Conservation (phyloP, 176 grass and related monocot species). For the Leersia perrieri region DNA sequence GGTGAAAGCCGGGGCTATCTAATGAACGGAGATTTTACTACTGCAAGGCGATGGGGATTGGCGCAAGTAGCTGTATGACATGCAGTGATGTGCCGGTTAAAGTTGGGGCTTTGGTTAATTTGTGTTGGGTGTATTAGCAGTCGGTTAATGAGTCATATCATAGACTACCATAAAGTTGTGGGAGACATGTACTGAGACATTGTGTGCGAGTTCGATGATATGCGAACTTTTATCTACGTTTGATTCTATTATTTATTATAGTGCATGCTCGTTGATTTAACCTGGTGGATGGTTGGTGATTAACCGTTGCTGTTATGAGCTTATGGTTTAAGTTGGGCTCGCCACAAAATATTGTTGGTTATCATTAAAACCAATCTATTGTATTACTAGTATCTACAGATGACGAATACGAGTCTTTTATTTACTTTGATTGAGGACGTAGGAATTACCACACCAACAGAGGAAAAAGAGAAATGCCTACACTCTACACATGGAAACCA, state of each 20-base stretch:
- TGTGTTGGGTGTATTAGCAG: slow-evolving; percentile 19
- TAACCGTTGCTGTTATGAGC: background rate
- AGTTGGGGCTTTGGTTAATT: background rate
- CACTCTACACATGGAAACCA: too few species aligned
- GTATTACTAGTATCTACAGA: too few species aligned
- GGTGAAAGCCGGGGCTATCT: too few species aligned
- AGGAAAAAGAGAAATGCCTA: too few species aligned
- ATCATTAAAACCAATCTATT: too few species aligned
- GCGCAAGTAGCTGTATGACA: background rate
- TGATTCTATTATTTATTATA: background rate
- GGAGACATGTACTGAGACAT: background rate
- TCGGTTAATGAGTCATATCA: background rate
- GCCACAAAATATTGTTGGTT: too few species aligned
- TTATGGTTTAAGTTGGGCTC: background rate
- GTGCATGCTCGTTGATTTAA: background rate
- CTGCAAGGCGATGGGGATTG: too few species aligned
- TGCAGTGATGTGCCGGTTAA: background rate
- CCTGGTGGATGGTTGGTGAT: background rate
- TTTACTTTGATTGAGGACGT: too few species aligned
- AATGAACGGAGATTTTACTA: background rate
- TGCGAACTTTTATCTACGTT: slow-evolving; percentile 16
- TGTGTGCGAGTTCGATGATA: background rate
- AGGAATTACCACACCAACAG: too few species aligned
- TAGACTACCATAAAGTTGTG: background rate
- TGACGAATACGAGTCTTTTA: too few species aligned